Evolutionary conservation across 2,329 filamentous ascomycete genomes (phyloP), one percentile per base, ranked within the genome.

Genomic region (Harringtonia lauricola): DNA sequence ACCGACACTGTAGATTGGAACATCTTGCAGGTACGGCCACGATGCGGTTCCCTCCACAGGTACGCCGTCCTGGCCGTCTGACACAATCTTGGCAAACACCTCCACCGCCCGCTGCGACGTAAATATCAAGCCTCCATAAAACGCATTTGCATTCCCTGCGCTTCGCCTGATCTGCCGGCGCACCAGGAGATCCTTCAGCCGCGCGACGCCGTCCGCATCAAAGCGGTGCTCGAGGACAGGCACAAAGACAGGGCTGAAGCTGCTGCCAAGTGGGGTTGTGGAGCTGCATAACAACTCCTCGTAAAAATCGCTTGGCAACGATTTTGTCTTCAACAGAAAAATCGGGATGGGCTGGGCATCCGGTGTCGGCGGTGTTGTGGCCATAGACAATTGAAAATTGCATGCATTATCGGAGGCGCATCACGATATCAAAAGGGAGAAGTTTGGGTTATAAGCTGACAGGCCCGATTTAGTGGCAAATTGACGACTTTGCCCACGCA

Each of bases 51-150:
- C 29, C 22, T 57, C 47, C n/a, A 60, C 21, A 6, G n/a, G 28
- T 14, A 14, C 12, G 6, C 28, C 37, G 17, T 34, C 35, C 64
- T 36, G 63, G 21, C 74, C 65, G 28, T 76, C 72, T 14, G 71
- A 63, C 1, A 87, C 70, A 9, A 86, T 63, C 37, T 72, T 66
- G 4, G 75, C 65, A 54, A 92, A 87, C 0, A 82, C 84, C 58
- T 92, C 86, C 3, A 92, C 86, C 1, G 86, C 84, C 39, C 86
- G 74, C 59, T 92, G 86, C 8, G 83, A 89, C 2, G 86, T 92
- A 57, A 92, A 90, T 40, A 92, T 80, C 46, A 90, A 64, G n/a
- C 83, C 86, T 6, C 84, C 83, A 55, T 86, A 90, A 14, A 63
- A 53, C 34, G 60, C 59, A 3, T 57, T 62, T 1, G 54, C 34